Evolutionary conservation across 768 basidiomycete genomes (phyloP), one percentile per base, ranked within the genome.

Genomic region (Podaxis pistillaris): DNA sequence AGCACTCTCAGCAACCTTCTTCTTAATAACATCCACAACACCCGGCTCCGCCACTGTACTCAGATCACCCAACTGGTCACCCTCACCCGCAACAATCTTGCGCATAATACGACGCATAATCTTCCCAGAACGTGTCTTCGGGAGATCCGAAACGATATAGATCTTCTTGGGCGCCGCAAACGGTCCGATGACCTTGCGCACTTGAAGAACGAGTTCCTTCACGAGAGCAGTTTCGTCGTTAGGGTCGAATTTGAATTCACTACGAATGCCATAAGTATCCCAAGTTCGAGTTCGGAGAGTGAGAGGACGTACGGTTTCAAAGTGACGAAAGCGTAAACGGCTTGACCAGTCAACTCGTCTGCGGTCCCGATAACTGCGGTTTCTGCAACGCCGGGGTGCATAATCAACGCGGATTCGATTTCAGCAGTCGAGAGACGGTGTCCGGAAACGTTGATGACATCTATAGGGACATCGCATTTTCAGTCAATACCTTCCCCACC

Each of bases 401-500:
- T 76, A 74, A 99, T 97, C 50, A 99, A 82, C 6, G 96, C 96
- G 2, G 93, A 94, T 78, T 99, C 96, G 64, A 99, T 97, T 78
- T 98, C 96, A 59, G 96, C 96, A 3, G 96, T 99, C 47, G 94
- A 96, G 58, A 99, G 80, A 69, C 96, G 89, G 75, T 99, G 96
- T 1, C 96, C 96, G 46, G 96, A 96, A 36, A 98, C 96, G 76
- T 98, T 98, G 84, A 97, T 97, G 63, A 97, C 95, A 77, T 96
- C 91, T 92, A 68, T 12, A 62, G 44, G 11, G 36, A 28, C 24
- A 6, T 64, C 15, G 60, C 36, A 47, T 46, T 2, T 17, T 1
- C 44, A 57, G 19, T 22, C 50, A 6, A 15, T 15, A 40, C 6
- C 24, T 30, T 49, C 44, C 53, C 46, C 44, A 52, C 1, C 33